Conservation (phyloP, 495 filamentous ascomycete genomes). For the Trichoderma virens region DNA sequence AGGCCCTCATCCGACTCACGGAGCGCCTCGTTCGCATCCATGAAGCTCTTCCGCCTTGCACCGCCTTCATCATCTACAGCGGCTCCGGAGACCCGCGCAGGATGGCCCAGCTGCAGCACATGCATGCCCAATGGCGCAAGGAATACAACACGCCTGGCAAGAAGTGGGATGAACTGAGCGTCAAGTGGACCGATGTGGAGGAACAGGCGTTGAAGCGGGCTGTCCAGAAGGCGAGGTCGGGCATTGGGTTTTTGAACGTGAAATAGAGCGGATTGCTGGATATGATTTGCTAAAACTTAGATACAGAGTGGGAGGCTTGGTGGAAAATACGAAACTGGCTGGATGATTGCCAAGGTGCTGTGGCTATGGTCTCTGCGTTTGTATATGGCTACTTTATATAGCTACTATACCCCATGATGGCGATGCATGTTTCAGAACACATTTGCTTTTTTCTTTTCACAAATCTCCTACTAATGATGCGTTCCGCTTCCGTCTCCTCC, state of each 20-base stretch:
- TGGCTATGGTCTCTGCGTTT: too few species aligned
- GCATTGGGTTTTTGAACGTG: slow-evolving; percentile 74
- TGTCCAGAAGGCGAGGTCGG: slow-evolving; percentile 59
- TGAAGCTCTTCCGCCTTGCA: slow-evolving; percentile 69
- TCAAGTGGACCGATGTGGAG: slow-evolving; percentile 88
- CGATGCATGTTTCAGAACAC: too few species aligned
- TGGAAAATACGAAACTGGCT: too few species aligned
- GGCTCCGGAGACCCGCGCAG: slow-evolving; percentile 84
- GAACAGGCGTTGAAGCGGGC: slow-evolving; percentile 70
- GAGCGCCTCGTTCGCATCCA: slow-evolving; percentile 61
- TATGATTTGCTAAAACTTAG: not conserved
- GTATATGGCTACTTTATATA: too few species aligned
- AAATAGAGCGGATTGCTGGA: slow-evolving; percentile 36
- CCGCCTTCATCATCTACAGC: slow-evolving; percentile 79
- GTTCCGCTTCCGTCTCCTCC: too few species aligned
- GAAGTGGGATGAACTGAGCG: slow-evolving; percentile 80
- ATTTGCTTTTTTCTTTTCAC: too few species aligned
- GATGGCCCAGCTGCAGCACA: slow-evolving; percentile 59
- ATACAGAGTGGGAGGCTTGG: too few species aligned
- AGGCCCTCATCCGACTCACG: slow-evolving; percentile 34
- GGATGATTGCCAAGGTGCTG: too few species aligned
- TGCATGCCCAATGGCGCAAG: slow-evolving; percentile 64
- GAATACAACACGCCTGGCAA: slow-evolving; percentile 63
- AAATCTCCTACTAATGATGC: too few species aligned
- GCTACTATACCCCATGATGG: too few species aligned